Percentiles rank a stretch among this genome's conserved stretches.
These are phyloP conservation scores for Kodamaea derodonti DNA, from an alignment of 1,139 yeast genomes.

Conservation along the genomic window DNA sequence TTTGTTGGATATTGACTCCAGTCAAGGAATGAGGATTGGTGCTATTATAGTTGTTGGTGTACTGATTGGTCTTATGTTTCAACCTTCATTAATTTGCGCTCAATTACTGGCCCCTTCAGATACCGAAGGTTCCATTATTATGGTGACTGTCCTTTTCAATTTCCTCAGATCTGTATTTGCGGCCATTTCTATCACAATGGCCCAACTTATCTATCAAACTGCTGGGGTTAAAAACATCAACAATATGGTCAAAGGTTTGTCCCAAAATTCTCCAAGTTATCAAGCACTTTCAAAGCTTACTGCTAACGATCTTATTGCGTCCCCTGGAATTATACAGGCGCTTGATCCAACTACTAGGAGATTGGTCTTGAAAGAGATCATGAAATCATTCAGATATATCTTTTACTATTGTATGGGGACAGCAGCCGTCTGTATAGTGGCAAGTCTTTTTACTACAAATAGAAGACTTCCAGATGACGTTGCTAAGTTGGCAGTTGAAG, in stretches of 20 bases:
- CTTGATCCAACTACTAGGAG: conserved; percentile 22
- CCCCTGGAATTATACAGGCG: conserved; percentile 26
- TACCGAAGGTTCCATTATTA: conserved; percentile 46
- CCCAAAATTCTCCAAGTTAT: conserved; percentile 14
- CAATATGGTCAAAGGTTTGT: conserved; percentile 13
- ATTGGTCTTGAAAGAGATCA: conserved; percentile 26
- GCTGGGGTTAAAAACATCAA: conserved; percentile 23
- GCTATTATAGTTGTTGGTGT: conserved; percentile 51
- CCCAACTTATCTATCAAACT: conserved; percentile 43
- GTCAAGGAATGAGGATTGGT: conserved; percentile 44
- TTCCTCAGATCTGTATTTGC: conserved; percentile 49
- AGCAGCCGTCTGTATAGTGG: conserved; percentile 18
- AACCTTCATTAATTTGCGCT: conserved; percentile 46
- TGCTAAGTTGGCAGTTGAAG: too few relatives aligned
- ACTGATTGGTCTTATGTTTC: conserved; percentile 52
- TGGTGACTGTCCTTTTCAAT: conserved; percentile 46
- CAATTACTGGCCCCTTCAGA: conserved; percentile 54
- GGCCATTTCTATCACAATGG: conserved; percentile 43
- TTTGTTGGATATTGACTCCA: conserved; percentile 34
- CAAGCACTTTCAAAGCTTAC: conserved; percentile 16
- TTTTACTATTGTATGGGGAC: conserved; percentile 39
- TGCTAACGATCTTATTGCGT: conserved; percentile 20
- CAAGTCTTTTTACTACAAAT: conserved; percentile 19
- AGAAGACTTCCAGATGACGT: conserved; percentile 14
- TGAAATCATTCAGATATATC: conserved; percentile 38